A percentile compares a stretch with the other conserved stretches of the same genome.
phyloP scores from a whole-genome alignment of 108 stramenopile genomes.

The Cafeteria roenbergensis region DNA sequence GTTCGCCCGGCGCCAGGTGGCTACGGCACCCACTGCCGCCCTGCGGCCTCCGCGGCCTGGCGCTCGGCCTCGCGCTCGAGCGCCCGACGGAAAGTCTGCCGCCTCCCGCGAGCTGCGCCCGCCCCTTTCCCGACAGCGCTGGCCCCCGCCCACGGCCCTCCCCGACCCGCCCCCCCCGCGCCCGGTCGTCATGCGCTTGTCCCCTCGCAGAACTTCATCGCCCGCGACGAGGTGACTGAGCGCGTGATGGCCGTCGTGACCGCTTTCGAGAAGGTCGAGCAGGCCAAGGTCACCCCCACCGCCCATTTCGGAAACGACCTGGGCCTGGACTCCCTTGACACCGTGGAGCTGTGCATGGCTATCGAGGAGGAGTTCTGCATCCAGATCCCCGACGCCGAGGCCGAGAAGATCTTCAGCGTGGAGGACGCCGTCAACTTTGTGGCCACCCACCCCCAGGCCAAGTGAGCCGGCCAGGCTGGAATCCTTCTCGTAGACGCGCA shows the following conservation, averaged over 20 bases:
- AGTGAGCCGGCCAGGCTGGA: slow-evolving; percentile 8
- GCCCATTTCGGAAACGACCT: slow-evolving; percentile 84
- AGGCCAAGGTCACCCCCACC: slow-evolving; percentile 59
- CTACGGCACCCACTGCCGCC: too few species aligned
- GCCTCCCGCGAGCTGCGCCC: too few species aligned
- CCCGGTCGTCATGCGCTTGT: too few species aligned
- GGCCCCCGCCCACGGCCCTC: too few species aligned
- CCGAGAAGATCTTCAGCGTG: slow-evolving; percentile 84
- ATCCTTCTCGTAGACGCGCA: not conserved
- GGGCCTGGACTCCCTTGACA: slow-evolving; percentile 90
- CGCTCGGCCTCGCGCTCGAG: too few species aligned
- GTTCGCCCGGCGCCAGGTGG: too few species aligned
- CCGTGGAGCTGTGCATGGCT: slow-evolving; percentile 96
- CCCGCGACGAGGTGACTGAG: slow-evolving; percentile 72
- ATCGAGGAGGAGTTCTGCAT: slow-evolving; percentile 99
- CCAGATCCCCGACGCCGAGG: slow-evolving; percentile 98
- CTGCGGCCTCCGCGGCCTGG: too few species aligned
- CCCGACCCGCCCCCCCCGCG: too few species aligned
- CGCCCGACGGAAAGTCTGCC: too few species aligned
- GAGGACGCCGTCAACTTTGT: slow-evolving; percentile 88
- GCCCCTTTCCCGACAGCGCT: too few species aligned
- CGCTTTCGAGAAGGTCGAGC: slow-evolving; percentile 94
- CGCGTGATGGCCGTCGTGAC: slow-evolving; percentile 85
- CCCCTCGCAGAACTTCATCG: slow-evolving; percentile 62
- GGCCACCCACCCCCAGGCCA: slow-evolving; percentile 36